Percentiles rank a stretch among this genome's conserved stretches.
Evolutionary conservation across 768 basidiomycete species (phyloP).

Genomic region (Boletus pseudo-olivaceus): DNA sequence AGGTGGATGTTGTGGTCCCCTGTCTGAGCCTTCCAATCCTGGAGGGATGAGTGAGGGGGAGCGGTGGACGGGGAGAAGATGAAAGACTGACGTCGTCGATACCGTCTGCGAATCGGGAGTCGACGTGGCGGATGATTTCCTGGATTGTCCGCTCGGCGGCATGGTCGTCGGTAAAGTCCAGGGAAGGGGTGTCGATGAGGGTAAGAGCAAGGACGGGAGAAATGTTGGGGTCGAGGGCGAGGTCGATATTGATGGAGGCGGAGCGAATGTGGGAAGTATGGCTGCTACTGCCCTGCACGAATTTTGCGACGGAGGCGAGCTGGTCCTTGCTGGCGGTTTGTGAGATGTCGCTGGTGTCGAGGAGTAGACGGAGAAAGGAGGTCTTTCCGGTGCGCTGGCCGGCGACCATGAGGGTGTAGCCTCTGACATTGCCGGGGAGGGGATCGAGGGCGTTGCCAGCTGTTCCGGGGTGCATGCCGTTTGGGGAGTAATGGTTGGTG

Average conservation of each 20-base stretch:
- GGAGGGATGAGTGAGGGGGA: constrained; percentile 18
- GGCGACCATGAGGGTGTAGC: constrained; percentile 75
- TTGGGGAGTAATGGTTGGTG: constrained; percentile 23
- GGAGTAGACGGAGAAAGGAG: constrained; percentile 78
- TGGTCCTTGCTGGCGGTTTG: constrained; percentile 65
- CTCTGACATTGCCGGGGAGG: constrained; percentile 28
- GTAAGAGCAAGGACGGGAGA: constrained; percentile 56
- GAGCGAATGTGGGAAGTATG: constrained; percentile 72
- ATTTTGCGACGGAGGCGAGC: constrained; percentile 75
- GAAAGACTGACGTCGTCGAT: constrained; percentile 67
- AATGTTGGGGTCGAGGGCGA: constrained; percentile 47
- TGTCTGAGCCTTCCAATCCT: constrained; percentile 70
- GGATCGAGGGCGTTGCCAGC: constrained; percentile 25
- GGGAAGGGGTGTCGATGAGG: constrained; percentile 78
- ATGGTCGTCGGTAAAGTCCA: constrained; percentile 68
- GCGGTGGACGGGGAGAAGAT: constrained; percentile 16
- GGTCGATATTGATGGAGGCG: constrained; percentile 68
- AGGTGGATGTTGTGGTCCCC: constrained; percentile 81
- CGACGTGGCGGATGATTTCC: constrained; percentile 71
- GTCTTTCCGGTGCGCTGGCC: constrained; percentile 84
- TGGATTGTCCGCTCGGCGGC: constrained; percentile 59
- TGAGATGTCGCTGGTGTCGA: constrained; percentile 75
- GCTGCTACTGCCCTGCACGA: constrained; percentile 69
- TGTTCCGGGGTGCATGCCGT: constrained; percentile 29
- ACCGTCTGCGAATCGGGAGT: constrained; percentile 68